phyloP scores from a whole-genome alignment of 306 rosid genomes.

The Luffa aegyptiaca region DNA sequence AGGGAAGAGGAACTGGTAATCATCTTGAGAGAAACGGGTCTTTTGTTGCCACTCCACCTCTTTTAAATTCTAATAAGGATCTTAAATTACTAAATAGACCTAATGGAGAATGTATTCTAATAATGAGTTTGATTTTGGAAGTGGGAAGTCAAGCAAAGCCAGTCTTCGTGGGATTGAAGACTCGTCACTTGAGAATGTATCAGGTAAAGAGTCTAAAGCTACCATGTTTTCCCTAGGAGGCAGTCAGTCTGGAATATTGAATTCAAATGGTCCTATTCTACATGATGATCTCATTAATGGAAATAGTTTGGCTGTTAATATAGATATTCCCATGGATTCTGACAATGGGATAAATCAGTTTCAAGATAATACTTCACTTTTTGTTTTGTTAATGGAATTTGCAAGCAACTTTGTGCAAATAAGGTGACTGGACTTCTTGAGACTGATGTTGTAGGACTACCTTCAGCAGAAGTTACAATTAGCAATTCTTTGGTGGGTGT shows the following conservation, averaged over 20 bases:
- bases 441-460: slow-evolving; percentile 20
- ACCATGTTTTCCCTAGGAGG: slow-evolving; percentile 20
- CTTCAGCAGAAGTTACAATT: slow-evolving; percentile 16
- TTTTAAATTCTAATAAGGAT: slow-evolving; percentile 8
- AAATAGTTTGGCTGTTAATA: slow-evolving; percentile 14
- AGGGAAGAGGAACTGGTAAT: slow-evolving; percentile 13
- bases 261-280: slow-evolving; percentile 20
- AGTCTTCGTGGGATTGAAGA: slow-evolving; percentile 24
- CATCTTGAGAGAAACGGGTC: background rate
- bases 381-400: slow-evolving; percentile 20
- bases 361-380: slow-evolving; percentile 20
- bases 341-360: slow-evolving; percentile 19
- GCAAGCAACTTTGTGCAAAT: slow-evolving; percentile 16
- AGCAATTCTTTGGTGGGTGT: slow-evolving; percentile 22
- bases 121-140: slow-evolving; percentile 24
- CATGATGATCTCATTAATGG: slow-evolving; percentile 20
- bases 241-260: slow-evolving; percentile 19
- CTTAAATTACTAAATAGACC: slow-evolving; percentile 18
- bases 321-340: slow-evolving; percentile 18
- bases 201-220: slow-evolving; percentile 25
- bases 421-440: slow-evolving; percentile 16
- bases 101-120: too few species aligned
- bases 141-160: slow-evolving; percentile 24
- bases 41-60: background rate
- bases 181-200: slow-evolving; percentile 19